Base-by-base conservation (phyloP, 169 alveolate genomes). In the Plasmodium cynomolgi region DNA sequence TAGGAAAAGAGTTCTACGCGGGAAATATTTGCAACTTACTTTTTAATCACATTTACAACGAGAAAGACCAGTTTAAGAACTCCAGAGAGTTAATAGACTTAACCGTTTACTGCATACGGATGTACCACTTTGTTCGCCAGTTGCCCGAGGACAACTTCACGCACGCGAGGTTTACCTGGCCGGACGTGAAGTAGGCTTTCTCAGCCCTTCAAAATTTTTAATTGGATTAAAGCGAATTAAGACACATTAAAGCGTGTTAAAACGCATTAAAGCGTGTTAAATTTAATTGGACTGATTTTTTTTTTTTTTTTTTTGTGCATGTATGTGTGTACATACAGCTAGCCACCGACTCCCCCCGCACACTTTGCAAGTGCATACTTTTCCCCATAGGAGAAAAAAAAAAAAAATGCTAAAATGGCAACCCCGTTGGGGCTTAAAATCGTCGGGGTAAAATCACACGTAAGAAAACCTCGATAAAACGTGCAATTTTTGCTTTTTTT, bases 101-200 rank as follows among this genome's bases (percentile, higher is more conserved):
- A 58, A 88, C 94, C 20, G 56, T 88, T 88, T 88, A 88, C 72
- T 88, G 90, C 54, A 79, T 88, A 79, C 23, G 94, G 50, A 88
- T 88, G 94, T 88, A 88, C 29, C 37, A 58, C 34, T 88, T 88
- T 88, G 68, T 88, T 37, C 71, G 33, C 72, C 44, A 56, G 58
- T 88, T 88, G 73, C 90, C 94, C 9, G 90, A 77, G 20, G 90
- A 88, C 11, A 88, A 88, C 81, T 88, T 88, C 54, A 41, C 81
- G 34, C 81, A 77, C 41, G 94, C 94, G 33, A 88, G 71, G 81
- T 88, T 88, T 80, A 88, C 79, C 9, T 88, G 94, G 94, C 94
- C 94, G 3, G 90, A 88, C 62, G 5, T 88, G 15, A 20, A 88
- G 72, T 77, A 88, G 44, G 41, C 29, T 75, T 56, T 74, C 41